Evolutionary conservation across 768 basidiomycete species (phyloP).

Genomic region (Lepiota brunneoincarnata): DNA sequence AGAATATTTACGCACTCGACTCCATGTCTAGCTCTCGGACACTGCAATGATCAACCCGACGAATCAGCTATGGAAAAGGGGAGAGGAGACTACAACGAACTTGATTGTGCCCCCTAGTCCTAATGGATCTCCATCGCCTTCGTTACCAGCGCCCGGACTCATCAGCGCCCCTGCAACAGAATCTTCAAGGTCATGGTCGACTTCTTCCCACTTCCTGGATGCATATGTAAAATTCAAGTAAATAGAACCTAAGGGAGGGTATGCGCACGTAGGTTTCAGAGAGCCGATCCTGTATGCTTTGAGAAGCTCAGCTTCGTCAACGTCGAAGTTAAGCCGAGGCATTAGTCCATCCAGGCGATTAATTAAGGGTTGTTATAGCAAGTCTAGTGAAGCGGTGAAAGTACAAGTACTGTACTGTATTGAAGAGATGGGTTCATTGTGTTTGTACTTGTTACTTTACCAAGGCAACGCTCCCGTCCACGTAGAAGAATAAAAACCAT

Average conservation of each 20-base stretch:
- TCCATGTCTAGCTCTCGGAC: constrained; percentile 72
- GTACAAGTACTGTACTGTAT: too few relatives aligned
- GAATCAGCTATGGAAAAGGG: constrained; percentile 9
- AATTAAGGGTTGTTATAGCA: too few relatives aligned
- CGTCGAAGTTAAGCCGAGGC: constrained; percentile 63
- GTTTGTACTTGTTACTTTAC: too few relatives aligned
- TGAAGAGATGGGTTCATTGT: too few relatives aligned
- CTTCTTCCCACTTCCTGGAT: constrained; percentile 82
- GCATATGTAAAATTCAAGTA: constrained; percentile 1
- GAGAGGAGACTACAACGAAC: constrained; percentile 35
- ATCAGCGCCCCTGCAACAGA: constrained; percentile 68
- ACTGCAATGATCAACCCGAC: constrained; percentile 30
- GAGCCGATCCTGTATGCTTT: constrained; percentile 86
- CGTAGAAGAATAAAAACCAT: too few relatives aligned
- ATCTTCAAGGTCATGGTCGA: constrained; percentile 82
- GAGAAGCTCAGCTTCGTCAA: constrained; percentile 80
- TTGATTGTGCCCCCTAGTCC: constrained; percentile 67
- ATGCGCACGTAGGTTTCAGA: constrained; percentile 66
- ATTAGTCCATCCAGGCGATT: constrained; percentile 25
- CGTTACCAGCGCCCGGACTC: constrained; percentile 47
- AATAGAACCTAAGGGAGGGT: not conserved
- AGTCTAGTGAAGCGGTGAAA: too few relatives aligned
- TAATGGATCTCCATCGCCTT: constrained; percentile 71
- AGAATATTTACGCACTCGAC: constrained; percentile 52
- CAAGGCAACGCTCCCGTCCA: too few relatives aligned